Percentiles rank a stretch among this genome's conserved stretches.
Evolutionary conservation across 140 eudicot species (phyloP).

Genomic region (Stevia rebaudiana): DNA sequence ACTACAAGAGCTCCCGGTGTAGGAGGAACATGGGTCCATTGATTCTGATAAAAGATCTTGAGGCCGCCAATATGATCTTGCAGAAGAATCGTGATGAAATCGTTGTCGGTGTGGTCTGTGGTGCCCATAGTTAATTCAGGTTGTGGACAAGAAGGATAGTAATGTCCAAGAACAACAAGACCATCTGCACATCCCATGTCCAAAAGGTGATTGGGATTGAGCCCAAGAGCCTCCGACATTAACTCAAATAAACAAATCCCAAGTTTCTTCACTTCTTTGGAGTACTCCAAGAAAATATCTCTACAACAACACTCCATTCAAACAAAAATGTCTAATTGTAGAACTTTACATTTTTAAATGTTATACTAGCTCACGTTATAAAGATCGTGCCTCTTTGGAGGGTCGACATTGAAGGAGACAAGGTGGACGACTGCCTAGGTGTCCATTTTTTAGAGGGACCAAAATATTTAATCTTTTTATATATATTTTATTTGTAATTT

Average conservation of each 20-base stretch:
- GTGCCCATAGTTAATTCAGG: slow-evolving; percentile 26
- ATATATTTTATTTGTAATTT: too few species aligned
- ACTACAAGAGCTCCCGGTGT: slow-evolving; percentile 26
- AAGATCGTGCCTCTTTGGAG: too few species aligned
- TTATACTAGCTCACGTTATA: too few species aligned
- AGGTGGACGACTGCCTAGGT: too few species aligned
- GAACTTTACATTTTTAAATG: too few species aligned
- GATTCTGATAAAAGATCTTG: slow-evolving; percentile 16
- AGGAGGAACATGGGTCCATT: slow-evolving; percentile 26
- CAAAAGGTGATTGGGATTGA: slow-evolving; percentile 5
- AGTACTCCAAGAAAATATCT: slow-evolving; percentile 18
- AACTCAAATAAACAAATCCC: slow-evolving; percentile 16
- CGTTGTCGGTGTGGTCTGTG: neutral
- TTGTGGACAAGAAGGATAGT: slow-evolving; percentile 35
- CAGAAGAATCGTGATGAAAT: slow-evolving; percentile 25
- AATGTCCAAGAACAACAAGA: slow-evolving; percentile 15
- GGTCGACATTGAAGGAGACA: too few species aligned
- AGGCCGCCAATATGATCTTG: slow-evolving; percentile 33
- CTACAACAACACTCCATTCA: neutral
- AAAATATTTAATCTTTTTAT: too few species aligned
- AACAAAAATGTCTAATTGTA: too few species aligned
- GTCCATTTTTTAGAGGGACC: too few species aligned
- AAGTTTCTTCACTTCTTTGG: slow-evolving; percentile 13
- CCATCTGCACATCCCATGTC: slow-evolving; percentile 32
- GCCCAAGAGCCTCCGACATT: slow-evolving; percentile 35